Base-by-base conservation (phyloP, 169 alveolate species). In the Eimeria sp. region DNA sequence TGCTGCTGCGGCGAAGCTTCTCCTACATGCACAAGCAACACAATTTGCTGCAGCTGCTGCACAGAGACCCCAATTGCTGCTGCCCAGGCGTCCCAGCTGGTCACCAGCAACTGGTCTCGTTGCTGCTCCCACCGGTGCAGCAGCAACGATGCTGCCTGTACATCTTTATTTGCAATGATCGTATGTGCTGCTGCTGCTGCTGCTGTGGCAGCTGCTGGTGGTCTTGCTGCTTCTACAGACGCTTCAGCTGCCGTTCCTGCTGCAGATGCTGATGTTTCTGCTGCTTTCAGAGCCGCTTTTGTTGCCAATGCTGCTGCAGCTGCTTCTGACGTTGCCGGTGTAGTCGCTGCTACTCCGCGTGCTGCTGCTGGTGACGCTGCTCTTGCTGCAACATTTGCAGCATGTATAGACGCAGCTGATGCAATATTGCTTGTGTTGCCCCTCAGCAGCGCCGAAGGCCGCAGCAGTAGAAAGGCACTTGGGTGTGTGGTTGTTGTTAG, bases 11-110 rank as follows among this genome's bases (percentile, higher is more conserved):
- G 43, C 61, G 22, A 14, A 43, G 54, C 40, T 78, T 22, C 63
- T 43, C n/a, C 40, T 10, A 34, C 61, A 49, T 78, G 88, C 40
- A 43, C 88, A 6, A 78, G 88, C 40, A 78, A 34, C 63, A 78
- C 88, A 16, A 78, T 49, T 78, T 78, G 88, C 88, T 78, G 88
- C 88, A 78, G 88, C 88, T 78, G 88, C 61, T 82, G 90, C 22
- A 51, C 72, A 51, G 90, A 45, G 4, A 78, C 61, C 30, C 61
- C 61, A 43, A 78, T 49, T 78, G 88, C 88, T 40, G 88, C 88
- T 40, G 88, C 88, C 88, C 88, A 78, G 25, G 63, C 61, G 20
- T 78, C 88, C 88, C 88, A 78, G 27, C 88, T 78, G 25, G 88
- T 78, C 18, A 78, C 47, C 51, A 78, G 88, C 88, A 78, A 43